Evolutionary conservation across 202 grass and related monocot species (phyloP).

Genomic region (Dendrocalamus latiflorus): DNA sequence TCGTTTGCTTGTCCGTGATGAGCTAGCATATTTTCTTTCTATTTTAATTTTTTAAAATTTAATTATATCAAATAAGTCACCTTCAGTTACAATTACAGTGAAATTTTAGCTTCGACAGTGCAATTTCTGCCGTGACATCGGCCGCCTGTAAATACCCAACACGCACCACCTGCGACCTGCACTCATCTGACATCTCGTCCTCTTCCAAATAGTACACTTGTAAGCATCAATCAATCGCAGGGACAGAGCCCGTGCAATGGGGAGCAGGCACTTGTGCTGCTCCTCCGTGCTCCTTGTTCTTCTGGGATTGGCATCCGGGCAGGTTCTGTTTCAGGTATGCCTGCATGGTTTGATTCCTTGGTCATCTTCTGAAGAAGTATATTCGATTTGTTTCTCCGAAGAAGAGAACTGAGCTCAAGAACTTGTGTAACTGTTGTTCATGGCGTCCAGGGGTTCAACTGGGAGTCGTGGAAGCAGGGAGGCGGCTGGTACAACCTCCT

Average conservation of each 20-base stretch:
- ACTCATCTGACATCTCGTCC: neutral
- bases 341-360: neutral
- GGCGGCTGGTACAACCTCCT: slow-evolving; percentile 73
- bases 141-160: slow-evolving; percentile 16
- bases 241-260: neutral
- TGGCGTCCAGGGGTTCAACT: slow-evolving; percentile 70
- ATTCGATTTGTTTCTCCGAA: neutral
- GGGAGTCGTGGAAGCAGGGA: slow-evolving; percentile 70
- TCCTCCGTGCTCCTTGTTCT: neutral
- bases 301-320: slow-evolving; percentile 9
- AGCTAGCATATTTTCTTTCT: no score
- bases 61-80: no score
- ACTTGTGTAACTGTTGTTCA: neutral
- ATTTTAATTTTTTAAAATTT: no score
- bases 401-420: neutral
- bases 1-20: no score
- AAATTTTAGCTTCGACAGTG: no score
- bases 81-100: no score
- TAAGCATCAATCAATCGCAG: neutral
- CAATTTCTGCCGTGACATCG: neutral
- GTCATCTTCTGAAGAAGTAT: neutral
- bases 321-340: slow-evolving; percentile 47
- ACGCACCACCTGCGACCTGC: neutral
- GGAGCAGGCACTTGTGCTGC: slow-evolving; percentile 1
- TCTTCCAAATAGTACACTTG: no score